phyloP scores from a whole-genome alignment of 371 early-diverging fungal species.

The Polyrhizophydium stewartii region DNA sequence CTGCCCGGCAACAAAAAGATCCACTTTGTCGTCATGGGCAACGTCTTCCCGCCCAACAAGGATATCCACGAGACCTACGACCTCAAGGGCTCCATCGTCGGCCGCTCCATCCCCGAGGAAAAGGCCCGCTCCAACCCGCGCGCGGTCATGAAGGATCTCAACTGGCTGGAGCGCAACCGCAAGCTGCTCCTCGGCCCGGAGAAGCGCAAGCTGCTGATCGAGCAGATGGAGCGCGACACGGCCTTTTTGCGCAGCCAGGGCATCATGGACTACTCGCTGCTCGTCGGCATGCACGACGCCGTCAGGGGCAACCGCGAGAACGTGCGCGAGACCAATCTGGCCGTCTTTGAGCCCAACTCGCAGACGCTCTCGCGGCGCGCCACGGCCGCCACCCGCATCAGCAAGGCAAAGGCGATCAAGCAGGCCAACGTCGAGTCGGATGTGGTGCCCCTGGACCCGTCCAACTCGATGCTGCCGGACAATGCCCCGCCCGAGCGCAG shows the following conservation, averaged over 20 bases:
- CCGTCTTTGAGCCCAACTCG: conserved; percentile 60
- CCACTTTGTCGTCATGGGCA: conserved; percentile 98
- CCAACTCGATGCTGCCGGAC: conserved; percentile 26
- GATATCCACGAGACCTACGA: conserved; percentile 96
- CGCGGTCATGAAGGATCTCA: conserved; percentile 90
- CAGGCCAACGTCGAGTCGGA: conserved; percentile 21
- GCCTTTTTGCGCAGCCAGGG: conserved; percentile 66
- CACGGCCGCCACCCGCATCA: conserved; percentile 8
- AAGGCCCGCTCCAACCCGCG: conserved; percentile 64
- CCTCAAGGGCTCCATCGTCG: conserved; percentile 90
- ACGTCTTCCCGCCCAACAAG: conserved; percentile 92
- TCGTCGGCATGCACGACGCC: conserved; percentile 87
- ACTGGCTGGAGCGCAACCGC: conserved; percentile 75
- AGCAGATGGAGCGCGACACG: conserved; percentile 82
- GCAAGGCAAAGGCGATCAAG: conserved; percentile 13
- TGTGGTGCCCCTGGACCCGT: conserved; percentile 22
- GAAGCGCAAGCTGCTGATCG: conserved; percentile 68
- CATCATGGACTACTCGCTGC: conserved; percentile 97
- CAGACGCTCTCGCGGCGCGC: conserved; percentile 14
- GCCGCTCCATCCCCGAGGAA: conserved; percentile 69
- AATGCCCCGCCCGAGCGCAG: conserved; percentile 47
- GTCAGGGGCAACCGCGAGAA: conserved; percentile 78
- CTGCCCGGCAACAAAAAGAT: conserved; percentile 87
- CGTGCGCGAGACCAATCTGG: conserved; percentile 79
- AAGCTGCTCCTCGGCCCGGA: conserved; percentile 79